Evolutionary conservation across 1,139 yeast species (phyloP), one percentile per base, ranked within the genome.

Genomic region (Blastobotrys apis): DNA sequence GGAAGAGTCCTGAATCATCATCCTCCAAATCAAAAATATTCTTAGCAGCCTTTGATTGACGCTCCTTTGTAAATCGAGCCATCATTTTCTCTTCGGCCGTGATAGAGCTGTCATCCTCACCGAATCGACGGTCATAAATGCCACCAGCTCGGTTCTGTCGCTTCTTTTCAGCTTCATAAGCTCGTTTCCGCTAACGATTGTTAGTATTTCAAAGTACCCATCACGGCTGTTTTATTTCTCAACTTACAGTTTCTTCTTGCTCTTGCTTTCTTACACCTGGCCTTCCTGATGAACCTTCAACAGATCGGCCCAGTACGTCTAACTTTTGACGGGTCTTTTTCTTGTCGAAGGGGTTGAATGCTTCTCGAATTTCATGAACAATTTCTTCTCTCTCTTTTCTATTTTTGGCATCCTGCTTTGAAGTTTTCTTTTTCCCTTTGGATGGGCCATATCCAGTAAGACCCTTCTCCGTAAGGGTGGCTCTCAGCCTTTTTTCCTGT

Each of bases 81-180:
- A 92, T 75, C 96, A 90, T 90, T 63, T 84, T 86, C 58, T 92
- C 97, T 64, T 94, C 98, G 12, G 81, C 80, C 17, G 83, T 77
- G 71, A 94, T 61, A 40, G 74, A 68, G 29, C 75, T 69, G 64
- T 86, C 81, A 56, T 78, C 77, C 61, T 92, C 98, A 62, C 98
- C 99, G 64, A 94, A 92, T 66, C 98, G 79, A 55, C 87, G 75
- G 69, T 94, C 98, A 3, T 79, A 64, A 16, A 94, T 59, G 2
- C 87, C 88, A 41, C 97, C 96, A 25, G 75, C 79, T 60, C 77
- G 83, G 53, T 86, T 85, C 53, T 79, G 77, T 45, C 72, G 67
- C 13, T 73, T 65, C 63, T 75, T 75, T 54, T 77, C 81, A 27
- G 77, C 76, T 39, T 83, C 84, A 60, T 81, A 84, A 5, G 86